These are phyloP conservation scores for Plectosphaerella cucumerina DNA, from an alignment of 2,329 filamentous ascomycete species.

Conservation along the genomic window DNA sequence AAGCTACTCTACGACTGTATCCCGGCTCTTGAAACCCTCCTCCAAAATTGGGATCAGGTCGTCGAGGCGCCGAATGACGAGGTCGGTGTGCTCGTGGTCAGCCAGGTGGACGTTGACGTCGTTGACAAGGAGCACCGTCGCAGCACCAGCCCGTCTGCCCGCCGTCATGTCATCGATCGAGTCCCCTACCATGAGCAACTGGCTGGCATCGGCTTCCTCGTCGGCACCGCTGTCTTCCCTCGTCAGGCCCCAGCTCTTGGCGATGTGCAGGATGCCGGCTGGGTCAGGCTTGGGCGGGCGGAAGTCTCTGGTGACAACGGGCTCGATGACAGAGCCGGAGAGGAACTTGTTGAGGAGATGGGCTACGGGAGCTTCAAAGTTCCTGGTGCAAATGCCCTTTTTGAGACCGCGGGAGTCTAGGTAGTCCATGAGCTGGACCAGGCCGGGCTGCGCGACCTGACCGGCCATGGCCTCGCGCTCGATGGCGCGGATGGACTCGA, in stretches of 20 bases:
- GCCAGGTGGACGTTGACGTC: constrained; percentile 70
- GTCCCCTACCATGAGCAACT: constrained; percentile 66
- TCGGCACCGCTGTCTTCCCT: constrained; percentile 9
- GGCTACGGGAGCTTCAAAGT: constrained; percentile 77
- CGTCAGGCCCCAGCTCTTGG: constrained; percentile 64
- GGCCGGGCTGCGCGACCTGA: constrained; percentile 79
- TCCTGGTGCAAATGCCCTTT: constrained; percentile 89
- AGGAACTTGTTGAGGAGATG: constrained; percentile 76
- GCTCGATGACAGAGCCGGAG: constrained; percentile 61
- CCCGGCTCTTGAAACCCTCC: constrained; percentile 52
- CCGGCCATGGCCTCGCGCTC: constrained; percentile 75
- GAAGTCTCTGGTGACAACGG: constrained; percentile 82
- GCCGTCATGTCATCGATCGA: constrained; percentile 92
- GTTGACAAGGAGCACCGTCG: constrained; percentile 84
- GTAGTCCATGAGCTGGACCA: constrained; percentile 75
- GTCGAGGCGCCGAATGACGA: constrained; percentile 68
- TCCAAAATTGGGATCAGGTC: constrained; percentile 75
- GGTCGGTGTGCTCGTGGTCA: constrained; percentile 70
- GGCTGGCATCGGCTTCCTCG: constrained; percentile 34
- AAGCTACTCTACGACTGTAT: not conserved
- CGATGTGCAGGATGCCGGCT: constrained; percentile 83
- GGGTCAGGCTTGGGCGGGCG: constrained; percentile 82
- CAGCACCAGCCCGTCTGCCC: constrained; percentile 75
- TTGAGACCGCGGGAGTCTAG: constrained; percentile 62
- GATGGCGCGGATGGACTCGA: constrained; percentile 71